Evolutionary conservation across 331 rosid genomes (phyloP), one percentile per base, ranked within the genome.

Genomic region (Pyrus hybrid): DNA sequence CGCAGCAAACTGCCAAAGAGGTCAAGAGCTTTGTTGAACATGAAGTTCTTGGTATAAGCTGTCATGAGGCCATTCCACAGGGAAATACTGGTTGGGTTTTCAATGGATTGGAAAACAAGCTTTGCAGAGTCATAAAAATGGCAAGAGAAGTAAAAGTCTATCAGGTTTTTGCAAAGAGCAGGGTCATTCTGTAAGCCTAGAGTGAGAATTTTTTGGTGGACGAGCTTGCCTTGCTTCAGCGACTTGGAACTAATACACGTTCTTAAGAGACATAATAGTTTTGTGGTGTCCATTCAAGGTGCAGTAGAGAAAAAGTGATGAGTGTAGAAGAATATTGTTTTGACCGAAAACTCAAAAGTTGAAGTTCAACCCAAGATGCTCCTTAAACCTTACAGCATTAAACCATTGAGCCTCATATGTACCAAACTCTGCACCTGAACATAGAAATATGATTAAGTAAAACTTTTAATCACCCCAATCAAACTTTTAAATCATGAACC

Each of bases 21-120:
- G 47, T 80, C 87, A 25, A 90, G 78, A 14, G 96, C 94, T 67
- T 90, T 90, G 10, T n/a, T 18, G 74, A 78, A 87, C 94, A 86
- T 83, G 72, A 69, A 85, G 49, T 86, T 88, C 84, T 82, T 88
- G 54, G 97, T 84, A 80, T 87, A 87, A 76, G 87, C 85, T 5
- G 89, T 86, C 78, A 93, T 78, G 63, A 88, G 87, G 83, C 82
- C 77, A 80, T 93, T 93, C 95, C 96, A 93, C 74, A 87, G 47
- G 57, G 96, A 80, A 57, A 90, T 83, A 61, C 76, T 85, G 28
- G 65, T 69, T 65, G 89, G 45, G 88, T 84, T 82, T 49, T 72
- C 77, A n/a, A 69, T 62, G 58, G 84, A 75, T 78, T 9, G 45
- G 4, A 37, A 37, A 37, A 37, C 45, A 37, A 9, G 45, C 45